These are phyloP conservation scores for Lentinus tigrinus DNA, from an alignment of 768 basidiomycete species.

Conservation along the genomic window DNA sequence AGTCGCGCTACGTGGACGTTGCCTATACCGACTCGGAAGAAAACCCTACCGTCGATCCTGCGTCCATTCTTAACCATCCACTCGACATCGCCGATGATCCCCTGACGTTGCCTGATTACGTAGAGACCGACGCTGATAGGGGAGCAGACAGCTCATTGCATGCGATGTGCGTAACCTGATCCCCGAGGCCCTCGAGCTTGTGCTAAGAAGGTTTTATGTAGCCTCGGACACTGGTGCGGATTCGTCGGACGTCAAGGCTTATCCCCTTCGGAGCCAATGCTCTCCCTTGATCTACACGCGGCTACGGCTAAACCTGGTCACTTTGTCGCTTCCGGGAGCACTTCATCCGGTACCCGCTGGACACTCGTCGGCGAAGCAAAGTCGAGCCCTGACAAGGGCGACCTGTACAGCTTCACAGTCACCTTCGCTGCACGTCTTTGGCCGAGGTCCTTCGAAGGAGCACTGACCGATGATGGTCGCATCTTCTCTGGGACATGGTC, in stretches of 20 bases:
- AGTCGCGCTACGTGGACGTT: slow-evolving; percentile 15
- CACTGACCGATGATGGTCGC: slow-evolving; percentile 18
- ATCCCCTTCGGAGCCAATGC: slow-evolving; percentile 13
- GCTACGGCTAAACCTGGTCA: slow-evolving; percentile 1
- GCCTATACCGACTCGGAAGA: slow-evolving; percentile 24
- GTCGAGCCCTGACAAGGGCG: neutral
- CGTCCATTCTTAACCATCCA: slow-evolving; percentile 24
- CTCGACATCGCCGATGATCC: slow-evolving; percentile 7
- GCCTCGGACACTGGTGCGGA: slow-evolving; percentile 29
- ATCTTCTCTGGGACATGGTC: slow-evolving; percentile 27
- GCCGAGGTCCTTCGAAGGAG: slow-evolving; percentile 23
- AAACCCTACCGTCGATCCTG: slow-evolving; percentile 13
- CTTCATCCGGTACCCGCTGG: slow-evolving; percentile 18
- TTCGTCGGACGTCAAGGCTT: slow-evolving; percentile 11
- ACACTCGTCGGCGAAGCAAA: slow-evolving; percentile 12
- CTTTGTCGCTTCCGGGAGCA: slow-evolving; percentile 13
- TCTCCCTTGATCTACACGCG: slow-evolving; percentile 5
- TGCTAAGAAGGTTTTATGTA: neutral
- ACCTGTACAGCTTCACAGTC: slow-evolving; percentile 18
- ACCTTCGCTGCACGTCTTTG: slow-evolving; percentile 26
- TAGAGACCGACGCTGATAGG: neutral
- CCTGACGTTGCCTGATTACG: neutral
- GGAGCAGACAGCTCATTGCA: neutral
- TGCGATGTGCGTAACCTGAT: neutral
- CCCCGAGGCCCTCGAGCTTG: too few species aligned